These are phyloP conservation scores for Eucalyptus cladocalyx DNA, from an alignment of 345 rosid genomes.

Conservation along the genomic window DNA sequence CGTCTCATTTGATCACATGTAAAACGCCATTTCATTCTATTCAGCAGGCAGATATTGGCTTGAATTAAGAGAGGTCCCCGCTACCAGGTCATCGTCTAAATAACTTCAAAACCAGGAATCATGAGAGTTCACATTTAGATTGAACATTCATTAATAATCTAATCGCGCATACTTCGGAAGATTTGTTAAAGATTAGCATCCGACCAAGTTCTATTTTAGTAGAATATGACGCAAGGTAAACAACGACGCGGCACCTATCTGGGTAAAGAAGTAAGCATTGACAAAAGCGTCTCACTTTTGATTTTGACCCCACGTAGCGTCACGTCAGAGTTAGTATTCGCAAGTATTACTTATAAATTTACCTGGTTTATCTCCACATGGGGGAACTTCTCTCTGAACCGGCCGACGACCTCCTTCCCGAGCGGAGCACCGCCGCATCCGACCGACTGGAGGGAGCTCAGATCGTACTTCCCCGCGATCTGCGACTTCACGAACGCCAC, in stretches of 20 bases:
- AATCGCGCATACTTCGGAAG: not conserved
- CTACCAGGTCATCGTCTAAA: not conserved
- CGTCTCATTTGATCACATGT: not conserved
- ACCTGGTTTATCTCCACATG: not conserved
- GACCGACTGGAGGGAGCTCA: conserved; percentile 36
- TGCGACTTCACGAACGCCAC: conserved; percentile 52
- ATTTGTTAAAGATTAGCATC: not conserved
- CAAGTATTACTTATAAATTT: not conserved
- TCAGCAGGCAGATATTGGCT: not conserved
- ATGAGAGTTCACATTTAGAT: not conserved
- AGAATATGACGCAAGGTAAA: not conserved
- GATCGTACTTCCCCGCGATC: conserved; percentile 42
- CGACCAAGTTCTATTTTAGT: not conserved
- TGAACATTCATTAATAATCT: not conserved
- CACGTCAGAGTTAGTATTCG: not conserved
- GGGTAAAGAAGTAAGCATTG: not conserved
- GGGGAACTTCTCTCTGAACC: conserved; percentile 51
- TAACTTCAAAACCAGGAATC: not conserved
- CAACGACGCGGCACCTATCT: no score
- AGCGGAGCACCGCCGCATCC: conserved; percentile 75
- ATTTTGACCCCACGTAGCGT: not conserved
- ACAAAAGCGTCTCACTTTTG: not conserved
- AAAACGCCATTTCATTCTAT: not conserved
- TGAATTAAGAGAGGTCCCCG: not conserved
- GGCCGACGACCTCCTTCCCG: conserved; percentile 45